A percentile compares a stretch with the other conserved stretches of the same genome.
Conservation (phyloP, 306 rosid species). For the Mucuna pruriens region DNA sequence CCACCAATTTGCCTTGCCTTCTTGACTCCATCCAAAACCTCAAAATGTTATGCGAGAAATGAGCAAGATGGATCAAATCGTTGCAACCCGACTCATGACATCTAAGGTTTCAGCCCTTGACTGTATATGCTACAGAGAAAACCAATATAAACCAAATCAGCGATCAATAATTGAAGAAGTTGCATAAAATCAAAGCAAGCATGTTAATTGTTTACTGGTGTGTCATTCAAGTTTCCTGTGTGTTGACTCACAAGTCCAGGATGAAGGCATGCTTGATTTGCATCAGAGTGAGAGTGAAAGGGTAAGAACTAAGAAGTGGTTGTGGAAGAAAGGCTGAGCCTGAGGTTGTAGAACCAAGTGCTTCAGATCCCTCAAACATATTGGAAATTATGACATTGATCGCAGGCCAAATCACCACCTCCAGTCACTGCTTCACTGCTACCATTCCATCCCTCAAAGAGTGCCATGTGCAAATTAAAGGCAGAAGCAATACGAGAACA, state of each 20-base stretch:
- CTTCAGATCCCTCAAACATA: slow-evolving; percentile 49
- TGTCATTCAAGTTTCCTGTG: neutral
- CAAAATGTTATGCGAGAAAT: neutral
- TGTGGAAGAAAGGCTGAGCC: neutral
- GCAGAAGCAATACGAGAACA: slow-evolving; percentile 1
- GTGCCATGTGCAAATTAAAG: neutral
- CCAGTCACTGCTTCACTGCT: slow-evolving; percentile 37
- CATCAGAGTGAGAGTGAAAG: neutral
- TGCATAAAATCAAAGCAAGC: neutral
- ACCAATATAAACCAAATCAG: neutral
- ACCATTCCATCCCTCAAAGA: neutral
- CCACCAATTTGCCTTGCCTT: neutral
- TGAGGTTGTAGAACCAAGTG: slow-evolving; percentile 41
- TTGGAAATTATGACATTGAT: slow-evolving; percentile 56
- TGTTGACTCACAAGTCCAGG: neutral
- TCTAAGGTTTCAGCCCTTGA: neutral
- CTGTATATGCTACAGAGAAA: neutral
- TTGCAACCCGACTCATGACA: neutral
- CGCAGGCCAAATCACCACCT: slow-evolving; percentile 47
- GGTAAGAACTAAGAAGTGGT: neutral
- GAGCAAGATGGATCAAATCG: neutral
- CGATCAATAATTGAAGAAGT: neutral
- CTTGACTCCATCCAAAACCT: neutral
- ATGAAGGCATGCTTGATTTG: neutral
- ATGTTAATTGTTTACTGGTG: neutral